Conservation (phyloP, 225 moss, liverwort and hornwort species). For the Polytrichum formosum region DNA sequence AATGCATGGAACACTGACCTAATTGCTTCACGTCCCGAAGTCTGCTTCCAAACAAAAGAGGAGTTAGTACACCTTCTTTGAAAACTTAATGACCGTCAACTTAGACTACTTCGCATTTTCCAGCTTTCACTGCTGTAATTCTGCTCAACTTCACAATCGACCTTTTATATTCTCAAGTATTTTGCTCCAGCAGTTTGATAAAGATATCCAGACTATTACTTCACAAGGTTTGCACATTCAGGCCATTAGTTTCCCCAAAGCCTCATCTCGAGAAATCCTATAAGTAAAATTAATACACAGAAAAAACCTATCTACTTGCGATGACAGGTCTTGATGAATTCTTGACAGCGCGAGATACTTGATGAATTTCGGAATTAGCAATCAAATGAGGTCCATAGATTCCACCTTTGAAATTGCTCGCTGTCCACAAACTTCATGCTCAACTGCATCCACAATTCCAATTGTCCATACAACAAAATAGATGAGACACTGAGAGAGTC, state of each 20-base stretch:
- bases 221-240: too few species aligned
- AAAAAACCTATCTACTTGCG: not conserved
- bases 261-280: too few species aligned
- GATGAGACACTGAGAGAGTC: too few species aligned
- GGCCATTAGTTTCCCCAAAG: too few species aligned
- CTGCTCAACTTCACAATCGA: not conserved
- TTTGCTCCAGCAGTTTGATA: too few species aligned
- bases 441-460: conserved; percentile 38
- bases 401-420: conserved; percentile 91
- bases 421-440: conserved; percentile 76
- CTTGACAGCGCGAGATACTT: not conserved
- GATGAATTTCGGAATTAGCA: too few species aligned
- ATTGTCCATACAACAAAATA: too few species aligned
- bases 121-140: not conserved
- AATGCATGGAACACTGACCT: conserved; percentile 34
- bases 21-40: conserved; percentile 87
- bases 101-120: not conserved
- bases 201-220: too few species aligned
- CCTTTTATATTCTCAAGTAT: too few species aligned
- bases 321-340: not conserved
- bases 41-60: conserved; percentile 46
- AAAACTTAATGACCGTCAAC: too few species aligned
- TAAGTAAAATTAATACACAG: not conserved
- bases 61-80: not conserved
- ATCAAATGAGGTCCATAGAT: conserved; percentile 7